These are phyloP conservation scores for Aristolochia fimbriata DNA, from an alignment of 164 flowering plant species.

Conservation along the genomic window DNA sequence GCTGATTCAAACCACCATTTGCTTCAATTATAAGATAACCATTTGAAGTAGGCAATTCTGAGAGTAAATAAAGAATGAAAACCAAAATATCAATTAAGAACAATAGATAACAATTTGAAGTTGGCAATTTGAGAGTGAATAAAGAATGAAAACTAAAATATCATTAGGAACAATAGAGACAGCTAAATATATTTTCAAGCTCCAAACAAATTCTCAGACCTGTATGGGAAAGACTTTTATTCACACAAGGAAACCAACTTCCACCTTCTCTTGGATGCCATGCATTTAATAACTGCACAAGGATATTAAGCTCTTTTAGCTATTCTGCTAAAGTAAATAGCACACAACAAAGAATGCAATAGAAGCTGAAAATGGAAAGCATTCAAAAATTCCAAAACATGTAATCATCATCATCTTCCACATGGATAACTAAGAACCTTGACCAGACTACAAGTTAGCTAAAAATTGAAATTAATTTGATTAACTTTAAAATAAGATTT, in stretches of 20 bases:
- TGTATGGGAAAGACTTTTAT: constrained; percentile 27
- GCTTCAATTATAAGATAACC: constrained; percentile 91
- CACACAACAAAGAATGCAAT: no score
- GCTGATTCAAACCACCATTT: constrained; percentile 97
- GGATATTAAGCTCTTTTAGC: no score
- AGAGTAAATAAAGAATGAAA: not conserved
- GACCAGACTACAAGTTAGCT: no score
- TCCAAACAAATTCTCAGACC: constrained; percentile 28
- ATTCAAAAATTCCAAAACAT: no score
- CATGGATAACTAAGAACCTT: no score
- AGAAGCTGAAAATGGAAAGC: not conserved
- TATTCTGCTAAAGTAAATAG: no score
- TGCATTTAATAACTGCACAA: constrained; percentile 50
- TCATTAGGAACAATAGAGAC: no score
- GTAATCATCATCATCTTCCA: no score
- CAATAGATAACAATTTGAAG: not conserved
- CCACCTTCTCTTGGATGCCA: constrained; percentile 51
- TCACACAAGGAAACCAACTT: constrained; percentile 64
- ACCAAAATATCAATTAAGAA: not conserved
- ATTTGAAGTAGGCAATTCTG: constrained; percentile 24
- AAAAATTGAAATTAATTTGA: no score
- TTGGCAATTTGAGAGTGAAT: no score
- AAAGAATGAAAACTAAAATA: no score
- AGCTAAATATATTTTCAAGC: not conserved
- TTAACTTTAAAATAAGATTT: no score